These are phyloP conservation scores for Oryza glumipatula DNA, from an alignment of 176 grass and related monocot genomes.

Conservation along the genomic window DNA sequence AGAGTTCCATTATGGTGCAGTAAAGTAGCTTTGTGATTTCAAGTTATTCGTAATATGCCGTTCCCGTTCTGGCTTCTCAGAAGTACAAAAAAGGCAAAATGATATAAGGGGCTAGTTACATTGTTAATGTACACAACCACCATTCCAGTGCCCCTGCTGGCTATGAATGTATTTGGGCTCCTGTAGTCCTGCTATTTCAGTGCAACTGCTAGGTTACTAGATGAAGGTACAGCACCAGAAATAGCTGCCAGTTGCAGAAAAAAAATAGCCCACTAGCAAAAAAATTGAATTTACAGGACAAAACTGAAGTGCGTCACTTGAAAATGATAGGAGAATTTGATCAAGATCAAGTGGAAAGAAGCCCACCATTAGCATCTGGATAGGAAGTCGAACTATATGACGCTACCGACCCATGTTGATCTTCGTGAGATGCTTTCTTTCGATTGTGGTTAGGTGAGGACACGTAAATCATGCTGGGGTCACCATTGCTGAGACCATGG, in stretches of 20 bases:
- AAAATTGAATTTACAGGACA: slow-evolving; percentile 41
- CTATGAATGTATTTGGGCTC: neutral
- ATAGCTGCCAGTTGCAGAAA: neutral
- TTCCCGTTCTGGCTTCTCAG: too few relatives aligned
- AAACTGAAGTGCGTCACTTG: neutral
- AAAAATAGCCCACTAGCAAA: neutral
- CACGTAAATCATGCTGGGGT: neutral
- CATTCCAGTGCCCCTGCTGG: neutral
- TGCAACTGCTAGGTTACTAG: neutral
- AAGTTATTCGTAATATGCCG: too few relatives aligned
- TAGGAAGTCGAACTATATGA: slow-evolving; percentile 7
- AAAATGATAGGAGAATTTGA: neutral
- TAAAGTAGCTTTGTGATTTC: too few relatives aligned
- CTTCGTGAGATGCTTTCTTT: slow-evolving; percentile 41
- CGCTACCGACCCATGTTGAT: slow-evolving; percentile 11
- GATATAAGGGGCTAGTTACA: neutral
- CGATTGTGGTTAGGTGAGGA: slow-evolving; percentile 41
- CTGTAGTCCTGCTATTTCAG: neutral
- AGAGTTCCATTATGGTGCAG: too few relatives aligned
- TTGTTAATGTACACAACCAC: neutral
- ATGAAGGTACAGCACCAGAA: neutral
- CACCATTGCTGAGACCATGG: slow-evolving; percentile 32
- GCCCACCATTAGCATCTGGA: slow-evolving; percentile 19
- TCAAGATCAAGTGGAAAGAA: slow-evolving; percentile 10
- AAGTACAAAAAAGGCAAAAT: neutral